Evolutionary conservation across 2,329 filamentous ascomycete species (phyloP).

Genomic region (Coccinonectria pachysandricola): DNA sequence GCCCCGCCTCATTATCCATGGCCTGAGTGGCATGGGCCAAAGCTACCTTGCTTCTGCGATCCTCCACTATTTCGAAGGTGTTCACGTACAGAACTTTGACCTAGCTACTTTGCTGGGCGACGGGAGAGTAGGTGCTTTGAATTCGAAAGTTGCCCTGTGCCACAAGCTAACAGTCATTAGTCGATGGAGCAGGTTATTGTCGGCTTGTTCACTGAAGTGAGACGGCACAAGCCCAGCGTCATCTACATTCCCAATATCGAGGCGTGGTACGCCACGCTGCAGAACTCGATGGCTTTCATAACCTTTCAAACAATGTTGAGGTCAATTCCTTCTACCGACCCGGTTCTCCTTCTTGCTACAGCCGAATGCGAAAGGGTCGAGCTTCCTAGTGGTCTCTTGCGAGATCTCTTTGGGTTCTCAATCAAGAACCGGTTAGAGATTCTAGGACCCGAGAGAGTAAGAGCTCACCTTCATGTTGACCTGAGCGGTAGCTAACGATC

Average conservation of each 20-base stretch:
- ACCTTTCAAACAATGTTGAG: constrained; percentile 77
- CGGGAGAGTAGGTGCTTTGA: constrained; percentile 49
- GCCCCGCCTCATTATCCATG: constrained; percentile 74
- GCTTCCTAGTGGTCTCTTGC: constrained; percentile 53
- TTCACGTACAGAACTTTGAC: constrained; percentile 93
- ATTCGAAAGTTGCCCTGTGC: not conserved
- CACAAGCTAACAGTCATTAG: constrained; percentile 24
- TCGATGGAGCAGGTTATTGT: constrained; percentile 82
- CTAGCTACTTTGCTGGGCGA: constrained; percentile 80
- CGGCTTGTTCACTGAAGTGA: constrained; percentile 82
- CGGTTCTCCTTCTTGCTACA: constrained; percentile 78
- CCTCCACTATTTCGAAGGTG: constrained; percentile 81
- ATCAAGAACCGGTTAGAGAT: constrained; percentile 67
- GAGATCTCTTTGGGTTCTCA: constrained; percentile 78
- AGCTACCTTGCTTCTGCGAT: constrained; percentile 77
- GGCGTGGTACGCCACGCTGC: constrained; percentile 63
- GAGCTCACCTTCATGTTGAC: constrained; percentile 11
- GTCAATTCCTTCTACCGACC: constrained; percentile 80
- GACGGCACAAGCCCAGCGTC: constrained; percentile 88
- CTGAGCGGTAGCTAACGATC: constrained; percentile 3
- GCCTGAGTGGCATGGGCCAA: constrained; percentile 86
- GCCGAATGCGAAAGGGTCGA: constrained; percentile 59
- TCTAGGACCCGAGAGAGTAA: constrained; percentile 51
- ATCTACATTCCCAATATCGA: constrained; percentile 90
- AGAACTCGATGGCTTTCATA: constrained; percentile 57